Evolutionary conservation across 257 asterid species (phyloP).

Genomic region (Salvia miltiorrhiza): DNA sequence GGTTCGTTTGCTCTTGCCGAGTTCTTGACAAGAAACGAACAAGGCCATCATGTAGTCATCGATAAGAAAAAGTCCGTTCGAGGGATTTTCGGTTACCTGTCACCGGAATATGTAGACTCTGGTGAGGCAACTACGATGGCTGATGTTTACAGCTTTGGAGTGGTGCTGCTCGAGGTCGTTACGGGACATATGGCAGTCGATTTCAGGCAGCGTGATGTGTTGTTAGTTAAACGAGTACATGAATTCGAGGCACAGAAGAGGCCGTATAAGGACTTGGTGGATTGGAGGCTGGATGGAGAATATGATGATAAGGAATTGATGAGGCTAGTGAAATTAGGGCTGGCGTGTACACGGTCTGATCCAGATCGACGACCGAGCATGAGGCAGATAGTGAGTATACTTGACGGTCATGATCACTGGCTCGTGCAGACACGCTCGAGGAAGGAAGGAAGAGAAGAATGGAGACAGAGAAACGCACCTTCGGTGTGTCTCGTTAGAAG

Average conservation of each 20-base stretch:
- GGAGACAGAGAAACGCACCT: conserved; percentile 68
- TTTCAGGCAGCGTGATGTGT: conserved; percentile 55
- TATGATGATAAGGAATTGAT: conserved; percentile 51
- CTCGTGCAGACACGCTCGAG: conserved; percentile 33
- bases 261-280: conserved; percentile 53
- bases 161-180: conserved; percentile 77
- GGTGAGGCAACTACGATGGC: conserved; percentile 88
- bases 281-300: conserved; percentile 60
- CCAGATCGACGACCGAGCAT: conserved; percentile 72
- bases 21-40: conserved; percentile 75
- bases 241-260: conserved; percentile 45
- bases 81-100: conserved; percentile 86
- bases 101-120: conserved; percentile 72
- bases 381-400: conserved; percentile 77
- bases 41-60: conserved; percentile 49
- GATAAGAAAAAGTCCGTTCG: conserved; percentile 57
- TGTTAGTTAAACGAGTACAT: conserved; percentile 55
- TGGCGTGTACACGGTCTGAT: conserved; percentile 68
- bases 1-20: conserved; percentile 90
- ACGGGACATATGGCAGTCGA: conserved; percentile 82
- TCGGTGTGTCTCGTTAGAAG: conserved; percentile 64
- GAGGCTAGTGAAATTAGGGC: conserved; percentile 70
- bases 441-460: conserved; percentile 53
- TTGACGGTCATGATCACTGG: conserved; percentile 83
- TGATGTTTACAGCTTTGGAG: conserved; percentile 87